Evolutionary conservation across 345 rosid genomes (phyloP).

Genomic region (Brassica incana): DNA sequence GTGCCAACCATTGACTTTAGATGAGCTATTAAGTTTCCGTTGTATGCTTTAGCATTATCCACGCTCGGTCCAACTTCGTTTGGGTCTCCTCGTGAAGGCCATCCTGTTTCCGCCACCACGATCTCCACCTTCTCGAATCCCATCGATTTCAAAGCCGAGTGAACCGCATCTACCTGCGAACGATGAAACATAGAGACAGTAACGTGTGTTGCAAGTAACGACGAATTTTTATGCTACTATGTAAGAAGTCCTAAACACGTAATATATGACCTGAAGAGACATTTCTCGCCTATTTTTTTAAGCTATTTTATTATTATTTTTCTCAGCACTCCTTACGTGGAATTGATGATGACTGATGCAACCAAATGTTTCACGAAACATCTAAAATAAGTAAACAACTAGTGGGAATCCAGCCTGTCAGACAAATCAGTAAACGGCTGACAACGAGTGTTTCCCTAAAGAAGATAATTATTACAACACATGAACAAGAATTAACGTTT

Average conservation of each 20-base stretch:
- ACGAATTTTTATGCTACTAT: neutral
- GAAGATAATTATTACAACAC: neutral
- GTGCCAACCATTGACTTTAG: slow-evolving; percentile 81
- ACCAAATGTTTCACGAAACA: slow-evolving; percentile 23
- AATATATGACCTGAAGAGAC: neutral
- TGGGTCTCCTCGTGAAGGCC: slow-evolving; percentile 78
- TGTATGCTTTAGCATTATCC: slow-evolving; percentile 89
- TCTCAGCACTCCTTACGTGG: slow-evolving; percentile 15
- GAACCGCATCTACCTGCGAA: slow-evolving; percentile 79
- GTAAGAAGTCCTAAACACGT: neutral
- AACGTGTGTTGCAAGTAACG: slow-evolving; percentile 21
- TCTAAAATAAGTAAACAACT: slow-evolving; percentile 14
- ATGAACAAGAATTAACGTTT: neutral
- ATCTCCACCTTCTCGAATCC: slow-evolving; percentile 79
- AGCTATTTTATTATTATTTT: neutral
- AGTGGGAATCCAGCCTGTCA: slow-evolving; percentile 42
- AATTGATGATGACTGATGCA: slow-evolving; percentile 12
- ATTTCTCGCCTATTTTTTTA: neutral
- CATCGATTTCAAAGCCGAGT: slow-evolving; percentile 71
- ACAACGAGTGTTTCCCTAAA: neutral
- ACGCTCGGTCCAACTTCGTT: slow-evolving; percentile 74
- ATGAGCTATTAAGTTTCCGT: slow-evolving; percentile 81
- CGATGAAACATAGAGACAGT: slow-evolving; percentile 7
- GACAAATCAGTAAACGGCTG: slow-evolving; percentile 6
- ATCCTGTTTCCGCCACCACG: slow-evolving; percentile 90